Evolutionary conservation across 371 early-diverging fungal species (phyloP).

Genomic region (Thermomucor indicae-seudaticae): DNA sequence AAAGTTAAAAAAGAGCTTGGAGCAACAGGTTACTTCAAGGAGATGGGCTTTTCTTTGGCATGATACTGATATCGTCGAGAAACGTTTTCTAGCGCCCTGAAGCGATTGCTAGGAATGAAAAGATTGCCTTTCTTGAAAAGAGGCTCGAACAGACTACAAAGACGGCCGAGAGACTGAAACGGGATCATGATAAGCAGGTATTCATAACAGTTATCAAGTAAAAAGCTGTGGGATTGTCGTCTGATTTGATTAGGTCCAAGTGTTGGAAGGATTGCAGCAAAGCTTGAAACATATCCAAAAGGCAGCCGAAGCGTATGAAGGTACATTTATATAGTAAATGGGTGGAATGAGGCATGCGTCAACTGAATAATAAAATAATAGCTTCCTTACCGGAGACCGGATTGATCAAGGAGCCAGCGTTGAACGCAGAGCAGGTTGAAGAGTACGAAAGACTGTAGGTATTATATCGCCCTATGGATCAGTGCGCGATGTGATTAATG

Average conservation of each 20-base stretch:
- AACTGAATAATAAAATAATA: background rate
- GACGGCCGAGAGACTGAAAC: constrained; percentile 49
- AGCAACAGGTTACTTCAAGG: constrained; percentile 42
- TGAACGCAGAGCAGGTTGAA: constrained; percentile 36
- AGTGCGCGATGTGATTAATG: constrained; percentile 11
- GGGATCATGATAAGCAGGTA: constrained; percentile 54
- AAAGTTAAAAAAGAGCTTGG: constrained; percentile 58
- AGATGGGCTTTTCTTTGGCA: background rate
- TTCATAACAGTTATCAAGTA: too few species aligned
- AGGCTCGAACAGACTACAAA: constrained; percentile 61
- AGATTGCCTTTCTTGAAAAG: constrained; percentile 61
- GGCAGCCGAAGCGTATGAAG: constrained; percentile 43
- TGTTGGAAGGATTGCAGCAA: constrained; percentile 36
- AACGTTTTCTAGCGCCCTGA: constrained; percentile 44
- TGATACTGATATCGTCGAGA: background rate
- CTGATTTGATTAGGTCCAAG: constrained; percentile 14
- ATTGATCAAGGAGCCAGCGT: constrained; percentile 12
- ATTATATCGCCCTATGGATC: background rate
- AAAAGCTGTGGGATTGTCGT: too few species aligned
- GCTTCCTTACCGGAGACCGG: constrained; percentile 13
- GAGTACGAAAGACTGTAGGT: constrained; percentile 54
- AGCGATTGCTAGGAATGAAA: constrained; percentile 64
- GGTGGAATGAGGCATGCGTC: background rate
- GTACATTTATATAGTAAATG: constrained; percentile 6
- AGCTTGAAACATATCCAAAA: constrained; percentile 42